Conservation (phyloP, 352 stramenopile genomes). For the Plasmopara viticola region DNA sequence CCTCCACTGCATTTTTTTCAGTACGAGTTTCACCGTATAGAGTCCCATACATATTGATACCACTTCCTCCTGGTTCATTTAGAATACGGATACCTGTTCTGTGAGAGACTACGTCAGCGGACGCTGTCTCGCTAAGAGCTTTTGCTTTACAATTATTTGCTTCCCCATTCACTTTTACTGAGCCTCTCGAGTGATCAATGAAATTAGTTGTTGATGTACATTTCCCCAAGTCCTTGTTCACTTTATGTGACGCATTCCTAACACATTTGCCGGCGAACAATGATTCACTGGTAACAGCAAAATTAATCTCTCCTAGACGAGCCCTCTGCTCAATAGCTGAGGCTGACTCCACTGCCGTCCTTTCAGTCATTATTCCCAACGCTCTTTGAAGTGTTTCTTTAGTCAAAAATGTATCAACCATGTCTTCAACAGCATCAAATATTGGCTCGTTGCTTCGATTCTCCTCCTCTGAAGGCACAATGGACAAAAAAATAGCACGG, state of each 20-base stretch:
- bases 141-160: conserved; percentile 21
- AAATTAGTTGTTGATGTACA: conserved; percentile 3
- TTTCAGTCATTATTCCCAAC: not conserved
- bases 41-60: conserved; percentile 17
- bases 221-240: conserved; percentile 22
- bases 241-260: conserved; percentile 13
- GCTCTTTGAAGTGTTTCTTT: conserved; percentile 1
- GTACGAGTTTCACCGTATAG: conserved; percentile 17
- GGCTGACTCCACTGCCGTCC: not conserved
- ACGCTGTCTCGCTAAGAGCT: not conserved
- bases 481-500: not conserved
- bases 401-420: not conserved
- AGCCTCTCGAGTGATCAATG: conserved; percentile 9
- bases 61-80: conserved; percentile 34
- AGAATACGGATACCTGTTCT: conserved; percentile 28
- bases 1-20: conserved; percentile 1
- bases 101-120: not conserved
- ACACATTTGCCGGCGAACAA: not conserved
- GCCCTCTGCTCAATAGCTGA: conserved; percentile 4
- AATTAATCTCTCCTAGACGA: conserved; percentile 22
- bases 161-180: conserved; percentile 31
- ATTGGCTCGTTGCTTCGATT: conserved; percentile 2
- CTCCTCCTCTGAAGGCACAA: conserved; percentile 7
- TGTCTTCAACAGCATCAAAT: not conserved
- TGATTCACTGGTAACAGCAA: conserved; percentile 18